Evolutionary conservation across 352 stramenopile species (phyloP), one percentile per base, ranked within the genome.

Genomic region (Pythium graminicola): DNA sequence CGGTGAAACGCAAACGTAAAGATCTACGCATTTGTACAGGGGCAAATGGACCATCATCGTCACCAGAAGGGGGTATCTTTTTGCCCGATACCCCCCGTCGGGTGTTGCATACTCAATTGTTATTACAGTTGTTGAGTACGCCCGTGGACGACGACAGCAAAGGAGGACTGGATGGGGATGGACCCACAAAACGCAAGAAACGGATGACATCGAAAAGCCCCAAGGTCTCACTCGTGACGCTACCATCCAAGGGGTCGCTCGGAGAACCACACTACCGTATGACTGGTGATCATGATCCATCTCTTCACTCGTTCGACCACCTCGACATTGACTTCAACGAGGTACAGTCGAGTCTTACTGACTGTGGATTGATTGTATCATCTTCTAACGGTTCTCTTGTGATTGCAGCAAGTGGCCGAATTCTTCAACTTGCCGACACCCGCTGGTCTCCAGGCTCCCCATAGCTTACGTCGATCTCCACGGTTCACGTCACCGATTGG

Each of bases 251-350:
- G 23, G 49, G 51, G 0, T 46, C 50, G 10, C 45, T 45, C 4
- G 60, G 63, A 6, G 61, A 67, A 38, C 64, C 32, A 10, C 48
- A 55, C 19, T 46, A 58, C 50, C 19, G 38, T 20, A 28, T 3
- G 38, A 26, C 22, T 16, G 29, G 38, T 38, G 31, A 31, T 28
- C 42, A 60, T 6, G 44, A 36, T 6, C 22, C 38, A 8, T 44
- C 77, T 0, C 80, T 88, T 55, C 77, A 91, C 44, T 67, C 76
- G 14, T 89, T 93, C 33, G 81, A 89, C 44, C 74, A 89, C 45
- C 67, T 90, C n/a, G 81, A 93, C 40, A 86, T 93, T 49, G 81
- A 93, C 57, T 89, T 93, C 49, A 90, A 89, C 50, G 81, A 55
- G 48, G 48, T 55, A 28, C 17, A 38, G 1, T 43, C 31, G n/a